Percentiles rank a stretch among this genome's conserved stretches.
These are phyloP conservation scores for Vachellia collinsii DNA, from an alignment of 306 rosid genomes.

Conservation along the genomic window DNA sequence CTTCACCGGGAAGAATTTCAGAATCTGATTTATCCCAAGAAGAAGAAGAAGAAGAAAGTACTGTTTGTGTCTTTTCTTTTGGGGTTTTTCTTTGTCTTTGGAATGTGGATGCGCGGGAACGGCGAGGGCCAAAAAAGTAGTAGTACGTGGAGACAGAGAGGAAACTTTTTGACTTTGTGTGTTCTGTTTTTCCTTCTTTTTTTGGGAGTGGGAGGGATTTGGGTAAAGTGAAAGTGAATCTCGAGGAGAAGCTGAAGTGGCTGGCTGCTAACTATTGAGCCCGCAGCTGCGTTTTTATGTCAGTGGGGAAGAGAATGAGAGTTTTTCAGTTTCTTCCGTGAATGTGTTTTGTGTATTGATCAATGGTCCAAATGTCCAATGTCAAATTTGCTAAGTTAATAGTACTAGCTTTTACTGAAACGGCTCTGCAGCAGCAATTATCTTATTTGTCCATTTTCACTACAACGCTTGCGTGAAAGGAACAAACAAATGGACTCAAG, in stretches of 20 bases:
- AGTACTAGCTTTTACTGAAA: not conserved
- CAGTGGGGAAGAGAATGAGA: not conserved
- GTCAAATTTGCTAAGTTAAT: not conserved
- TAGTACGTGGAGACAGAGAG: conserved; percentile 10
- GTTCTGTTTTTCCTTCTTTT: not conserved
- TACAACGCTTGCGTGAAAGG: no score
- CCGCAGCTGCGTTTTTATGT: conserved; percentile 60
- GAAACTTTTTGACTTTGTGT: conserved; percentile 39
- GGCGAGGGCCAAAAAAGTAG: not conserved
- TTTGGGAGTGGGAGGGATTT: conserved; percentile 1
- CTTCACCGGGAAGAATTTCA: conserved; percentile 73
- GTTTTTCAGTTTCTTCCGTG: not conserved
- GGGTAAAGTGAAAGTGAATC: conserved; percentile 12
- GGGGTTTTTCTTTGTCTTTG: not conserved
- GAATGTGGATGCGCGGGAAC: conserved; percentile 36
- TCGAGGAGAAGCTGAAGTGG: conserved; percentile 68
- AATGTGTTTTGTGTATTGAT: not conserved
- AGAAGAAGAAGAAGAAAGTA: not conserved
- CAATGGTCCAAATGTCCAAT: not conserved
- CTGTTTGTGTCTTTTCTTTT: not conserved
- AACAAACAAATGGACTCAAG: no score
- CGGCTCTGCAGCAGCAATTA: not conserved
- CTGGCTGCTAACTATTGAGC: conserved; percentile 62
- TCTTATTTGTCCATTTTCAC: no score
- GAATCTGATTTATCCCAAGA: conserved; percentile 34